Conservation (phyloP, 139 green algal species). For the Limnomonas spitsbergensis region DNA sequence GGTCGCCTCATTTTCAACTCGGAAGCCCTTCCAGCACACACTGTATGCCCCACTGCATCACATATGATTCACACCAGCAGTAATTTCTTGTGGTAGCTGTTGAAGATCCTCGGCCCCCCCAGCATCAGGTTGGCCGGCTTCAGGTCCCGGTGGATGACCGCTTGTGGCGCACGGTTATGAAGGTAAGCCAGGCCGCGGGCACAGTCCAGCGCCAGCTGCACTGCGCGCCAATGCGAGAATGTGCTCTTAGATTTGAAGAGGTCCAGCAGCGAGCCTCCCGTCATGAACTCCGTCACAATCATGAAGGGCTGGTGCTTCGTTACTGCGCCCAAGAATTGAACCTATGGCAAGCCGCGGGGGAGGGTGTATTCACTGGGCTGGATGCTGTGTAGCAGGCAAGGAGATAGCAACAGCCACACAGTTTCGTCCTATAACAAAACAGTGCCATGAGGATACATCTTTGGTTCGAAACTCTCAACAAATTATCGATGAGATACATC, state of each 20-base stretch:
- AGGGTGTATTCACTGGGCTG: too few relatives aligned
- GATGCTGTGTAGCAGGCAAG: too few relatives aligned
- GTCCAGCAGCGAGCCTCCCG: slow-evolving; percentile 37
- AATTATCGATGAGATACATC: too few relatives aligned
- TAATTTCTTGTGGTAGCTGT: slow-evolving; percentile 9
- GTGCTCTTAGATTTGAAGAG: slow-evolving; percentile 78
- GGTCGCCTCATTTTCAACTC: too few relatives aligned
- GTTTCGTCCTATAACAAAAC: too few relatives aligned
- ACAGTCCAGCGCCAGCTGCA: slow-evolving; percentile 84
- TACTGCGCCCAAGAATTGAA: slow-evolving; percentile 83
- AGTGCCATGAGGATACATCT: too few relatives aligned
- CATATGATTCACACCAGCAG: slow-evolving; percentile 1
- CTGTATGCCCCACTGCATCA: too few relatives aligned
- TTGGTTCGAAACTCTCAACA: too few relatives aligned
- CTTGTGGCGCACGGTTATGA: slow-evolving; percentile 66
- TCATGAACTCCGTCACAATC: slow-evolving; percentile 69
- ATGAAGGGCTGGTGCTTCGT: slow-evolving; percentile 84
- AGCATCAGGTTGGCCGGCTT: slow-evolving; percentile 95
- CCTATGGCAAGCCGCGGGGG: too few relatives aligned
- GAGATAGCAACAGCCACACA: too few relatives aligned
- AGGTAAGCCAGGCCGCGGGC: slow-evolving; percentile 86
- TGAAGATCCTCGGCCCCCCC: slow-evolving; percentile 50
- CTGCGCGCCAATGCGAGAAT: slow-evolving; percentile 44
- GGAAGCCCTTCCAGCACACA: too few relatives aligned
- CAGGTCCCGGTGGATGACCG: slow-evolving; percentile 76